phyloP scores from a whole-genome alignment of 805 yeast genomes.

The Schwanniomyces polymorphus region DNA sequence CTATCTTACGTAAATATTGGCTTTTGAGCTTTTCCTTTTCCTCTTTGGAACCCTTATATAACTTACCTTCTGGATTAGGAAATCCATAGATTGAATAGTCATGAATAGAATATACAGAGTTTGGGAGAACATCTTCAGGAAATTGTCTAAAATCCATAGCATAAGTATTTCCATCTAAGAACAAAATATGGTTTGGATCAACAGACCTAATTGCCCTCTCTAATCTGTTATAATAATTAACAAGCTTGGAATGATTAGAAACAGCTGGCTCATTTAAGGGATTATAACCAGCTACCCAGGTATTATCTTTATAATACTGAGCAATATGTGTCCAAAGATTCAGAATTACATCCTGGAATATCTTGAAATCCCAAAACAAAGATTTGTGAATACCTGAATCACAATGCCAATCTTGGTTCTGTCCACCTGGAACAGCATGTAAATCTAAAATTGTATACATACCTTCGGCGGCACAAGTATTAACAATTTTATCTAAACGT shows the following conservation, averaged over 20 bases:
- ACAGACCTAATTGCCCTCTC: slow-evolving; percentile 41
- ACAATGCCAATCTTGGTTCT: slow-evolving; percentile 55
- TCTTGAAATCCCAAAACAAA: slow-evolving; percentile 49
- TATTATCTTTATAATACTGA: slow-evolving; percentile 43
- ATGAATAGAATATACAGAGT: slow-evolving; percentile 51
- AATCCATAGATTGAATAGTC: slow-evolving; percentile 48
- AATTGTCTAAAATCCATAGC: slow-evolving; percentile 52
- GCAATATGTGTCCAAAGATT: slow-evolving; percentile 49
- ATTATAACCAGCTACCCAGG: slow-evolving; percentile 56
- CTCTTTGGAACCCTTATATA: slow-evolving; percentile 34
- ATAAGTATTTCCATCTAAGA: slow-evolving; percentile 51
- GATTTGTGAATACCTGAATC: slow-evolving; percentile 50
- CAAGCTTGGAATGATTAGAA: slow-evolving; percentile 40
- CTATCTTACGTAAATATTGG: slow-evolving; percentile 46
- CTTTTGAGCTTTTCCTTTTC: slow-evolving; percentile 32
- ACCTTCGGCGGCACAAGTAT: slow-evolving; percentile 45
- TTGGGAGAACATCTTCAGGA: slow-evolving; percentile 38
- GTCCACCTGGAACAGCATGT: slow-evolving; percentile 54
- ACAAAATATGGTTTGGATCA: slow-evolving; percentile 50
- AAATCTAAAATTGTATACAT: slow-evolving; percentile 50
- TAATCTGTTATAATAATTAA: slow-evolving; percentile 35
- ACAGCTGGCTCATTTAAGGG: slow-evolving; percentile 55
- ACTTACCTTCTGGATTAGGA: slow-evolving; percentile 33
- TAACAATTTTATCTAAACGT: slow-evolving; percentile 41
- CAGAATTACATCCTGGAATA: slow-evolving; percentile 47